Percentiles rank a stretch among this genome's conserved stretches.
Evolutionary conservation across 2,329 filamentous ascomycete species (phyloP).

Genomic region (Esteya vermicola): DNA sequence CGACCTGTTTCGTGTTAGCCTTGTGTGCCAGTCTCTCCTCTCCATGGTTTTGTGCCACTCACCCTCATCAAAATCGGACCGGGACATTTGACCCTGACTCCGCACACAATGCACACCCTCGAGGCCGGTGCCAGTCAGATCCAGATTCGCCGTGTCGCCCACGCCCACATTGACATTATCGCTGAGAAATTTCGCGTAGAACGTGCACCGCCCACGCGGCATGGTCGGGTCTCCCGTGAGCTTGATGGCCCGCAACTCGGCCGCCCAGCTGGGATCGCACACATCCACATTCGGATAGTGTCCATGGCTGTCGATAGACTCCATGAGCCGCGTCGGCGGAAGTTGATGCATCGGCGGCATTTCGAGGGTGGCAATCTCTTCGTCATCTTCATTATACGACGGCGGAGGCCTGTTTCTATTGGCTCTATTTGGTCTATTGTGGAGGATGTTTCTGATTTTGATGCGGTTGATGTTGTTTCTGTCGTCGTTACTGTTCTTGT

Average conservation of each 20-base stretch:
- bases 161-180: slow-evolving; percentile 30
- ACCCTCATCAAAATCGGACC: slow-evolving; percentile 58
- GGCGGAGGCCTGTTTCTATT: too few relatives aligned
- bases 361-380: too few relatives aligned
- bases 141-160: slow-evolving; percentile 34
- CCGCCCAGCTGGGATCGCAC: too few relatives aligned
- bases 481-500: too few relatives aligned
- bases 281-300: too few relatives aligned
- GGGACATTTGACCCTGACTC: slow-evolving; percentile 66
- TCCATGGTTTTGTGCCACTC: slow-evolving; percentile 17
- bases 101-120: slow-evolving; percentile 58
- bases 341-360: too few relatives aligned
- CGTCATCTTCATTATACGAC: too few relatives aligned
- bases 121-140: slow-evolving; percentile 55
- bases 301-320: too few relatives aligned
- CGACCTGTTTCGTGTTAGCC: slow-evolving; percentile 38
- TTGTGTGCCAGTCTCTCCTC: background rate
- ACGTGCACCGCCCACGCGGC: slow-evolving; percentile 72
- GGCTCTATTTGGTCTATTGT: too few relatives aligned
- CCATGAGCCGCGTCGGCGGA: too few relatives aligned
- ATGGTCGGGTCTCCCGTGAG: slow-evolving; percentile 86
- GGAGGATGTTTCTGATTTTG: too few relatives aligned
- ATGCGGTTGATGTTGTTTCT: slow-evolving; percentile 41
- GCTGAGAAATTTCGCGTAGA: slow-evolving; percentile 66
- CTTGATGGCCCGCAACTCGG: slow-evolving; percentile 71